Evolutionary conservation across 306 rosid genomes (phyloP).

Genomic region (Malus orientalis): DNA sequence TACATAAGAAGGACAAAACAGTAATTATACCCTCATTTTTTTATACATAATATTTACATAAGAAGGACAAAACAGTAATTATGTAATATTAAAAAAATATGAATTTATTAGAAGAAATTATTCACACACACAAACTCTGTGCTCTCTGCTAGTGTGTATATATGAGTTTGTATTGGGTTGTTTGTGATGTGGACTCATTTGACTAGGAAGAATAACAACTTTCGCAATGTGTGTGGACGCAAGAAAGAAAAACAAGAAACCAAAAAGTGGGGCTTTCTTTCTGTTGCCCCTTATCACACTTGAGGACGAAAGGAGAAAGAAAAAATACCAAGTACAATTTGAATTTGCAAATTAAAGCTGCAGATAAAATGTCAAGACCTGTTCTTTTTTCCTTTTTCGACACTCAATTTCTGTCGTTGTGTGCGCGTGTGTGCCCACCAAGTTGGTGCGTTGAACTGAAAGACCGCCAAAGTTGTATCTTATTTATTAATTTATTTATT

Average conservation of each 20-base stretch:
- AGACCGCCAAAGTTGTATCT: background rate
- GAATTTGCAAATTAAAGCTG: background rate
- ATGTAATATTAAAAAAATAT: too few species aligned
- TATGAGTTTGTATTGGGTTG: background rate
- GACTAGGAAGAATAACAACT: constrained; percentile 3
- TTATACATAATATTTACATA: too few species aligned
- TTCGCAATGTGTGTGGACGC: background rate
- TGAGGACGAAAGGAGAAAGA: background rate
- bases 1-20: too few species aligned
- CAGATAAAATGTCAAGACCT: background rate
- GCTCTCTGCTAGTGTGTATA: too few species aligned
- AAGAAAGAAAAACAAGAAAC: background rate
- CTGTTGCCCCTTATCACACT: background rate
- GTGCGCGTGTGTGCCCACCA: background rate
- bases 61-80: too few species aligned
- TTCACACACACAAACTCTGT: too few species aligned
- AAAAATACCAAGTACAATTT: background rate
- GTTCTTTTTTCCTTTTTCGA: background rate
- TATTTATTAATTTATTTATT: too few species aligned
- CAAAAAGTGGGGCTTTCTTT: constrained; percentile 9
- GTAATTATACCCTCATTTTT: too few species aligned
- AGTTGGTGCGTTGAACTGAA: background rate
- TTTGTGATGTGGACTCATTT: constrained; percentile 2
- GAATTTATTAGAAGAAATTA: too few species aligned
- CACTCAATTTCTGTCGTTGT: background rate